Percentiles rank a stretch among this genome's conserved stretches.
phyloP scores from a whole-genome alignment of 192 early-diverging fungal species.

The Hyaloraphidium curvatum region DNA sequence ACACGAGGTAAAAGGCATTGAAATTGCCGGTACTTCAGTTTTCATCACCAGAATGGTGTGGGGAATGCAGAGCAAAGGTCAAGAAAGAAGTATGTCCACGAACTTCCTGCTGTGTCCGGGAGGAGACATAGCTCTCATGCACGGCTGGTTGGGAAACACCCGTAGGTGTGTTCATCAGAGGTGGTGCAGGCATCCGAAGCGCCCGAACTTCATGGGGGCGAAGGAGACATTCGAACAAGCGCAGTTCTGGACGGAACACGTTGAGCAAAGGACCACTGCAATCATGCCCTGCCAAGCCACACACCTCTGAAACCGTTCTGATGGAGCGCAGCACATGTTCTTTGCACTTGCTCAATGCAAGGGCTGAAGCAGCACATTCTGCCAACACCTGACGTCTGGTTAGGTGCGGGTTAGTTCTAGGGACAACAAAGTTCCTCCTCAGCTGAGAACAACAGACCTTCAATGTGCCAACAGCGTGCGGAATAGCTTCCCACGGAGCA shows the following conservation, averaged over 20 bases:
- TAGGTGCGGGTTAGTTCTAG: neutral
- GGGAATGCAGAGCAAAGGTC: too few species aligned
- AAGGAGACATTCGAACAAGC: slow-evolving; percentile 87
- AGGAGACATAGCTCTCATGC: too few species aligned
- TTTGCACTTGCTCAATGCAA: slow-evolving; percentile 85
- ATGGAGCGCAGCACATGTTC: slow-evolving; percentile 52
- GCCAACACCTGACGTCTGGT: slow-evolving; percentile 42
- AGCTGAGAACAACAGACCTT: slow-evolving; percentile 11
- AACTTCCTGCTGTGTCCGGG: too few species aligned
- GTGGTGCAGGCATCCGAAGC: too few species aligned
- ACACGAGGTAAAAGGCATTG: too few species aligned
- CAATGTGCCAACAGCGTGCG: slow-evolving; percentile 64
- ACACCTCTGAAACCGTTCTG: slow-evolving; percentile 68
- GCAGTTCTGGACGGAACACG: slow-evolving; percentile 30
- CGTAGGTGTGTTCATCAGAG: too few species aligned
- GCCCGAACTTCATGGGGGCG: slow-evolving; percentile 56
- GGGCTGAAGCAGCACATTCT: slow-evolving; percentile 89
- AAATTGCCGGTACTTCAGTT: too few species aligned
- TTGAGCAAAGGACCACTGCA: neutral
- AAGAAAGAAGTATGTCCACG: too few species aligned
- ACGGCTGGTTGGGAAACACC: too few species aligned
- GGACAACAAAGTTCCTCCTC: neutral
- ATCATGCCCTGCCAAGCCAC: neutral
- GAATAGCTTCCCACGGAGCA: slow-evolving; percentile 86
- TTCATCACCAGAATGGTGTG: too few species aligned